Evolutionary conservation across 2,329 filamentous ascomycete species (phyloP), one percentile per base, ranked within the genome.

Genomic region (Endoconidiophora polonica): DNA sequence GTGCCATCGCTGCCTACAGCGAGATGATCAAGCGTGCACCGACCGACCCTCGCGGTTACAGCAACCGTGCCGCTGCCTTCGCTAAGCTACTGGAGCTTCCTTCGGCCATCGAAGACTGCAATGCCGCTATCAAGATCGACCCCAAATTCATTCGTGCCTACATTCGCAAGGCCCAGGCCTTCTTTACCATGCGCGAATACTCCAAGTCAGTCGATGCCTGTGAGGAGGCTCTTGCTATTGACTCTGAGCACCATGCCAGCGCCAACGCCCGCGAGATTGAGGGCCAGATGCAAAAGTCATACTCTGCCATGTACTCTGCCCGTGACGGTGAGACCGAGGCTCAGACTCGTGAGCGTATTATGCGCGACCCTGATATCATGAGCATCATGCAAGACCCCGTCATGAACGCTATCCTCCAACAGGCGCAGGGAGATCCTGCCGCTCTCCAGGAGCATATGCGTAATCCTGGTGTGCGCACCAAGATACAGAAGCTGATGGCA

Each of bases 11-110:
- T 42, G 86, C 90, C 1, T 98, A 98, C 71, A 78, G 73, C 1
- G 91, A 98, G 70, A 95, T 96, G 88, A 83, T 83, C 66, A 95
- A 95, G 76, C 87, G 91, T 52, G 83, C 86, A 0, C 91, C 93
- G 4, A 76, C 93, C 0, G 91, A 98, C 62, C 82, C 91, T 39
- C 81, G 93, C 58, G 90, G 91, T 41, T 98, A 91, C 74, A 93
- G 85, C 63, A 98, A 98, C 75, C 87, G 91, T 58, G 91, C 91
- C 5, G 91, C 91, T 3, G 93, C 91, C 43, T 86, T 96, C 61
- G 84, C 95, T 68, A 98, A 98, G 72, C 76, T 98, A 41, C 84
- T 98, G 60, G 85, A 88, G 58, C 94, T 98, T 72, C 91, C 91
- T 5, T 85, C 82, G 57, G 93, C 91, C 1, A 79, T 98, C 38